A percentile compares a stretch with the other conserved stretches of the same genome.
Evolutionary conservation across 2,329 filamentous ascomycete genomes (phyloP).

Genomic region (Stagonosporopsis vannaccii): DNA sequence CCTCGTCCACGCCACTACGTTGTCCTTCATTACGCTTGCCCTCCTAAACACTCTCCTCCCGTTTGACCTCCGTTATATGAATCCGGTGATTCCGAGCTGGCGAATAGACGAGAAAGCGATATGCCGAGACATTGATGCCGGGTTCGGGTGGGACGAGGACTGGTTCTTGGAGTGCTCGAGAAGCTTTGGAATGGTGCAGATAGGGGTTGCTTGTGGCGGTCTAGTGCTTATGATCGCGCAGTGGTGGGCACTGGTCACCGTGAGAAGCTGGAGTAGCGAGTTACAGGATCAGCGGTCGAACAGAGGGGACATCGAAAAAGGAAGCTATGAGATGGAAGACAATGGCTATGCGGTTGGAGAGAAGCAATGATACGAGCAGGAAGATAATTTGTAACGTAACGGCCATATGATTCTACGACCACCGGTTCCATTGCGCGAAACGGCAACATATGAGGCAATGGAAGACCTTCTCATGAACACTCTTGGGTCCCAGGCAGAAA

Average conservation of each 20-base stretch:
- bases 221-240: constrained; percentile 42
- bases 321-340: constrained; percentile 7
- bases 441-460: neutral
- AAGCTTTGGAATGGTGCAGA: constrained; percentile 34
- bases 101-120: constrained; percentile 31
- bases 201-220: constrained; percentile 29
- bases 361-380: constrained; percentile 19
- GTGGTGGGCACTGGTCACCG: constrained; percentile 44
- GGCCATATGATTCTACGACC: constrained; percentile 14
- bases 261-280: constrained; percentile 39
- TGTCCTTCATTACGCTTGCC: constrained; percentile 38
- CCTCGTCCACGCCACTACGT: constrained; percentile 33
- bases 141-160: constrained; percentile 38
- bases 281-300: constrained; percentile 11
- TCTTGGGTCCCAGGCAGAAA: neutral
- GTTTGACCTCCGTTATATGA: constrained; percentile 24
- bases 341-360: constrained; percentile 4
- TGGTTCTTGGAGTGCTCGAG: constrained; percentile 40
- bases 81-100: constrained; percentile 33
- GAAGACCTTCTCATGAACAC: neutral
- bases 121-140: constrained; percentile 38
- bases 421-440: neutral
- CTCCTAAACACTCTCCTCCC: constrained; percentile 37
- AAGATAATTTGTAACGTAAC: constrained; percentile 8
- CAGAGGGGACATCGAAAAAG: constrained; percentile 27